Evolutionary conservation across 805 yeast species (phyloP), one percentile per base, ranked within the genome.

Genomic region (Barnettozyma californica): DNA sequence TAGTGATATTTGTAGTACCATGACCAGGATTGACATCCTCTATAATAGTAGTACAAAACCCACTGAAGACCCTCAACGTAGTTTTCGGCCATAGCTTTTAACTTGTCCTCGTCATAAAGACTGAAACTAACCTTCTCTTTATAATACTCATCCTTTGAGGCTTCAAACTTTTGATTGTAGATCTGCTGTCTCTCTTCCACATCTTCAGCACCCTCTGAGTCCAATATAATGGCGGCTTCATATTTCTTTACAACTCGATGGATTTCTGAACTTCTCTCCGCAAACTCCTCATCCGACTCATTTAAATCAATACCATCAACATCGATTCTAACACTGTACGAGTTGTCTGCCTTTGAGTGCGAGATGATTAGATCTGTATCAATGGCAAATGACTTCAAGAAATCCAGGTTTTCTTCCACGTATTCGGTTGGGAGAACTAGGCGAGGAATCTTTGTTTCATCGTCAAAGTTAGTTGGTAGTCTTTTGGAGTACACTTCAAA

Each of bases 21-120:
- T 41, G 87, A 84, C 99, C 99, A 92, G 2, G 98, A 90, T 36
- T 88, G 87, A 61, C 88, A 83, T 25, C 97, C 98, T 57, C 78
- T 77, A 63, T 90, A 92, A 68, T 92, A 92, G 69, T 92, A 92
- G 61, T 77, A 82, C 65, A 94, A 71, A 13, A 94, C 98, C 99
- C 99, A 92, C 68, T 92, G 99, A 53, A 92, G 74, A 55, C 99
- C 99, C 67, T 91, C 96, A 38, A 94, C 74, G 62, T 91, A 94
- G 62, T 87, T 90, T 56, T 81, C 80, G 8, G 95, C 77, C 54
- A 89, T 64, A 9, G 79, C 82, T n/a, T 64, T 66, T 54, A 91
- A 67, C 49, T 78, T 66, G 1, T 78, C 84, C 21, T 75, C 77
- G 54, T 84, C 84, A 31, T 79, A 66, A 47, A 82, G 73, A 41